Evolutionary conservation across 768 basidiomycete species (phyloP).

Genomic region (Suillus decipiens): DNA sequence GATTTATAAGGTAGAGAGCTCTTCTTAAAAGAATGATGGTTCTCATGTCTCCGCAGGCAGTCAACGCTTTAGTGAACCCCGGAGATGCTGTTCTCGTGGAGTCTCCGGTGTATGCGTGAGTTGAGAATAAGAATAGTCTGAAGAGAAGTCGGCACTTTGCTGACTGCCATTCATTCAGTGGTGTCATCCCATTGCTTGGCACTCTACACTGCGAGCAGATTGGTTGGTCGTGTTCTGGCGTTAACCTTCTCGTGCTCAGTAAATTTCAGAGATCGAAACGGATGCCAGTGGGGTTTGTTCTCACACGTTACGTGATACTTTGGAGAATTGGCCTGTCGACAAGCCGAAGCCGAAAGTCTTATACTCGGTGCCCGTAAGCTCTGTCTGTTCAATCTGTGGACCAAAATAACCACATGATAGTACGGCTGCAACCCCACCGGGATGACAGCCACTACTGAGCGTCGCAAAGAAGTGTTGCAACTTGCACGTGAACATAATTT

Average conservation of each 20-base stretch:
- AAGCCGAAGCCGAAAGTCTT: slow-evolving; percentile 76
- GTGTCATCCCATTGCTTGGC: slow-evolving; percentile 65
- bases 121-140: slow-evolving; percentile 15
- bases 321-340: slow-evolving; percentile 73
- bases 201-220: slow-evolving; percentile 58
- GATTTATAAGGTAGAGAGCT: slow-evolving; percentile 69
- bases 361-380: slow-evolving; percentile 75
- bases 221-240: slow-evolving; percentile 39
- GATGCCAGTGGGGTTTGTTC: slow-evolving; percentile 74
- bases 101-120: slow-evolving; percentile 76
- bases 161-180: slow-evolving; percentile 39
- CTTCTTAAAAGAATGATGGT: slow-evolving; percentile 6
- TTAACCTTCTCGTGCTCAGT: slow-evolving; percentile 14
- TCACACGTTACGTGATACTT: slow-evolving; percentile 55
- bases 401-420: slow-evolving; percentile 33
- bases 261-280: slow-evolving; percentile 65
- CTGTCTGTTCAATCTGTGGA: slow-evolving; percentile 12
- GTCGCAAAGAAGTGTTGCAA: slow-evolving; percentile 70
- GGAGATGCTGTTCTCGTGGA: slow-evolving; percentile 85
- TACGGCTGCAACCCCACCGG: slow-evolving; percentile 90
- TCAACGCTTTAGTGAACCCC: slow-evolving; percentile 68
- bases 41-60: slow-evolving; percentile 48
- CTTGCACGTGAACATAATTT: slow-evolving; percentile 75
- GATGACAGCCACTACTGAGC: slow-evolving; percentile 67
- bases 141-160: slow-evolving; percentile 15